Percentiles rank a stretch among this genome's conserved stretches.
Conservation (phyloP, 495 filamentous ascomycete species). For the Immersiella caudata region DNA sequence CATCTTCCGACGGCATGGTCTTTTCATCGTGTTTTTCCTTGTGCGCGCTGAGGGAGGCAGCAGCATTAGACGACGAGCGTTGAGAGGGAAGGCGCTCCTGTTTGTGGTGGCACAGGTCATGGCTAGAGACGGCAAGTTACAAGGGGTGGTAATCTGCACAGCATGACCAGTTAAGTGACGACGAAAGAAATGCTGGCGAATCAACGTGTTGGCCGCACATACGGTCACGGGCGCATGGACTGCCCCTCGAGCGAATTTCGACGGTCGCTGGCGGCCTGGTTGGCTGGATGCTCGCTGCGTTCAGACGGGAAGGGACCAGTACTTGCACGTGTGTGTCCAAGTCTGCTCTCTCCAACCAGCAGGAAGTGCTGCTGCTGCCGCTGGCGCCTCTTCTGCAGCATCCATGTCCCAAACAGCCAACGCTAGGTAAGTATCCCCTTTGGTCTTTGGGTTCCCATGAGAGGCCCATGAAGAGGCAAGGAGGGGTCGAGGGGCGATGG, state of each 20-base stretch:
- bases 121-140: neutral
- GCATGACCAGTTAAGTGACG: constrained; percentile 8
- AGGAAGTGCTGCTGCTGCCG: neutral
- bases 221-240: neutral
- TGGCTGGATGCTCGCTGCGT: neutral
- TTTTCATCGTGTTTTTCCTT: neutral
- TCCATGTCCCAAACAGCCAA: neutral
- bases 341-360: neutral
- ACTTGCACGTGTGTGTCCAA: neutral
- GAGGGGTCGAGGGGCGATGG: no score
- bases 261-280: neutral
- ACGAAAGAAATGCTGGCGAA: neutral
- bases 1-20: neutral
- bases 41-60: neutral
- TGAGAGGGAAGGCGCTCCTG: neutral
- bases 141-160: neutral
- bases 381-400: neutral
- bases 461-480: neutral
- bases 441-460: neutral
- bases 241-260: neutral
- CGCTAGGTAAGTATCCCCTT: neutral
- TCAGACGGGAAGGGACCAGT: neutral
- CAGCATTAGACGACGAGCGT: neutral
- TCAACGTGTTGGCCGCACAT: neutral
- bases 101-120: neutral